Evolutionary conservation across 2,329 filamentous ascomycete genomes (phyloP).

Genomic region (Aspergillus vadensis): DNA sequence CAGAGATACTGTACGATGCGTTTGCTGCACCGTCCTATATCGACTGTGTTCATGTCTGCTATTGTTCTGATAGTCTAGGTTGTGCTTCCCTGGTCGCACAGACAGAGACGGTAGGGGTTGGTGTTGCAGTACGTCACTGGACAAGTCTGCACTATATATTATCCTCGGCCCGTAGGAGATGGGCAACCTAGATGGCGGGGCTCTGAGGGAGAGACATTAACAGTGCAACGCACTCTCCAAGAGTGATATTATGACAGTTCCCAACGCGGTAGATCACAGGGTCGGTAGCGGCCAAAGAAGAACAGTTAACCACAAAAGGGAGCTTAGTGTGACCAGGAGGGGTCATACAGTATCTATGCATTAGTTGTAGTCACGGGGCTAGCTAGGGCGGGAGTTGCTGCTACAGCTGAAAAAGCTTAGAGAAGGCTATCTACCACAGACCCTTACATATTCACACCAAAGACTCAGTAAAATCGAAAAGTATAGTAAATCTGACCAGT

Average conservation of each 20-base stretch:
- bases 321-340: neutral
- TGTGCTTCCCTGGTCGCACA: neutral
- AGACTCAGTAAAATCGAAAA: too few relatives aligned
- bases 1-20: slow-evolving; percentile 88
- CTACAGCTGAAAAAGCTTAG: neutral
- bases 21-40: slow-evolving; percentile 76
- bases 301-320: neutral
- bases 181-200: neutral
- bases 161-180: neutral
- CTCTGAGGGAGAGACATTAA: neutral
- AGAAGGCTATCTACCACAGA: neutral
- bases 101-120: neutral
- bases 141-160: neutral
- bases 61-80: neutral
- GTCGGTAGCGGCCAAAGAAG: neutral
- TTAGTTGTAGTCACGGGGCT: neutral
- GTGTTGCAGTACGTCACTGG: neutral
- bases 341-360: neutral
- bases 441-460: neutral
- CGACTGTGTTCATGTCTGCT: slow-evolving; percentile 64
- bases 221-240: neutral
- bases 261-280: neutral
- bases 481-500: neutral
- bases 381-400: neutral
- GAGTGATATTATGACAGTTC: neutral